Evolutionary conservation across 371 early-diverging fungal species (phyloP).

Genomic region (Syncephalastrum sp.): DNA sequence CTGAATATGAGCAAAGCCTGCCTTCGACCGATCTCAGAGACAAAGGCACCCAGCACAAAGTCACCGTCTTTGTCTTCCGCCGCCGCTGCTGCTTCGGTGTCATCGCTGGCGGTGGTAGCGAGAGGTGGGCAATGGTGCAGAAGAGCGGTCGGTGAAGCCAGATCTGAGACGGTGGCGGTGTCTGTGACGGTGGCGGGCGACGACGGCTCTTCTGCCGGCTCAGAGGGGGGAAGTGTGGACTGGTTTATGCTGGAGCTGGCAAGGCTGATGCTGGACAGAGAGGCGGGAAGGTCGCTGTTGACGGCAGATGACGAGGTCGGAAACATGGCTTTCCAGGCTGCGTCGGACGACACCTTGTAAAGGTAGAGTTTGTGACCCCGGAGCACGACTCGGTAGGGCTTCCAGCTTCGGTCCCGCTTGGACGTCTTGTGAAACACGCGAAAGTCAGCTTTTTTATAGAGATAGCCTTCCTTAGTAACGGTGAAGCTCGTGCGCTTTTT

Average conservation of each 20-base stretch:
- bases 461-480: slow-evolving; percentile 58
- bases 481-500: slow-evolving; percentile 35
- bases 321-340: slow-evolving; percentile 27
- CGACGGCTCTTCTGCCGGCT: background rate
- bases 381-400: slow-evolving; percentile 71
- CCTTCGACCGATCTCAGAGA: too few relatives aligned
- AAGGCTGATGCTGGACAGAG: slow-evolving; percentile 37
- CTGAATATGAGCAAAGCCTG: too few relatives aligned
- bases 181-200: background rate
- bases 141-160: background rate
- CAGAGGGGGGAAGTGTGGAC: too few relatives aligned
- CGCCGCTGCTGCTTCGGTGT: too few relatives aligned
- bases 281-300: slow-evolving; percentile 25
- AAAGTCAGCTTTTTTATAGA: slow-evolving; percentile 66
- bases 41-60: too few relatives aligned
- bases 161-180: too few relatives aligned
- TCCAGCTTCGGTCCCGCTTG: slow-evolving; percentile 74
- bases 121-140: too few relatives aligned
- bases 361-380: slow-evolving; percentile 83
- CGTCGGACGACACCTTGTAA: slow-evolving; percentile 70
- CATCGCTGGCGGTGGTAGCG: too few relatives aligned
- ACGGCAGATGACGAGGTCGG: slow-evolving; percentile 26
- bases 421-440: slow-evolving; percentile 49
- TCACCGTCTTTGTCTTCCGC: too few relatives aligned
- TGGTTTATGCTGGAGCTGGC: slow-evolving; percentile 3